A percentile compares a stretch with the other conserved stretches of the same genome.
Conservation (phyloP, 768 basidiomycete species). For the Psilocybe cubensis region DNA sequence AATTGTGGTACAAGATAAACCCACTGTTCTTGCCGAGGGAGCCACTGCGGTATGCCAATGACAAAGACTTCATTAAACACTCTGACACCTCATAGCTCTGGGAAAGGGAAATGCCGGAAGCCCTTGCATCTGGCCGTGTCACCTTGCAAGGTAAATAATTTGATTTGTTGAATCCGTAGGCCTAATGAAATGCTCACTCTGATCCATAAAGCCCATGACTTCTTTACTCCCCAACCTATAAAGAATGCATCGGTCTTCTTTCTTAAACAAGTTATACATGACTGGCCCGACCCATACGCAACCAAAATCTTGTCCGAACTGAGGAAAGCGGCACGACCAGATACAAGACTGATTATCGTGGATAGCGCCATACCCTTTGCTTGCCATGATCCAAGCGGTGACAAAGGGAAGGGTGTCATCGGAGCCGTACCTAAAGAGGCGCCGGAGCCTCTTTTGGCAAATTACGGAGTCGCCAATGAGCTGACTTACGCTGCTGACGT, state of each 20-base stretch:
- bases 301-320: slow-evolving; percentile 40
- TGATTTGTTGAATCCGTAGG: too few species aligned
- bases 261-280: background rate
- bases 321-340: slow-evolving; percentile 34
- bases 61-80: too few species aligned
- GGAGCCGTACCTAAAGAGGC: slow-evolving; percentile 27
- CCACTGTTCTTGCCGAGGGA: slow-evolving; percentile 41
- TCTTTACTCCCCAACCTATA: background rate
- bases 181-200: too few species aligned
- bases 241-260: background rate
- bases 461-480: slow-evolving; percentile 40
- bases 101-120: slow-evolving; percentile 24
- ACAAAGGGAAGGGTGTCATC: slow-evolving; percentile 21
- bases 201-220: background rate
- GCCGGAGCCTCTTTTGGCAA: slow-evolving; percentile 39
- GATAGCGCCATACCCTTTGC: slow-evolving; percentile 44
- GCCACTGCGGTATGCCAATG: too few species aligned
- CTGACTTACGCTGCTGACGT: slow-evolving; percentile 39
- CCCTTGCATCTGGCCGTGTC: slow-evolving; percentile 29
- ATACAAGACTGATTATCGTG: slow-evolving; percentile 43
- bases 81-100: slow-evolving; percentile 5
- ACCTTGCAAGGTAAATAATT: slow-evolving; percentile 27
- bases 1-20: slow-evolving; percentile 67
- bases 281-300: background rate
- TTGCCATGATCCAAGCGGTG: slow-evolving; percentile 29